phyloP scores from a whole-genome alignment of 1,284 basidiomycete genomes.

The Ceratobasidium sp. region DNA sequence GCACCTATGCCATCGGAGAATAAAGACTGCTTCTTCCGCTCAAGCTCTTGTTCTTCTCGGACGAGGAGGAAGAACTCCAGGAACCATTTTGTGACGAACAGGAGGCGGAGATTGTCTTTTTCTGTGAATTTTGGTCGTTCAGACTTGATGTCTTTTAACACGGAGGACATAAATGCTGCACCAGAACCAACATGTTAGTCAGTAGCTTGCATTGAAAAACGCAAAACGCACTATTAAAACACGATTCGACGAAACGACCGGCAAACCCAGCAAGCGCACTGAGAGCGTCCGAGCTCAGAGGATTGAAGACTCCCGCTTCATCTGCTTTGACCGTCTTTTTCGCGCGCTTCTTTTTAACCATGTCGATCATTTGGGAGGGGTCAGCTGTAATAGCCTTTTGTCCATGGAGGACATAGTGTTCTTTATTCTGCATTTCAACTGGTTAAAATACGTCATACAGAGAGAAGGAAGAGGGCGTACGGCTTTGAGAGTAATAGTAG shows the following conservation, averaged over 20 bases:
- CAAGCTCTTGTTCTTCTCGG: slow-evolving; percentile 46
- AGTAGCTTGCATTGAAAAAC: slow-evolving; percentile 9
- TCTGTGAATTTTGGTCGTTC: slow-evolving; percentile 90
- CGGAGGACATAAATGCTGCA: slow-evolving; percentile 80
- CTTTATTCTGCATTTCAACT: slow-evolving; percentile 51
- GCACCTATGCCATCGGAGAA: slow-evolving; percentile 57
- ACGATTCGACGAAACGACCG: slow-evolving; percentile 76
- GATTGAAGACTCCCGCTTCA: slow-evolving; percentile 75
- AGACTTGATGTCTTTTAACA: slow-evolving; percentile 92
- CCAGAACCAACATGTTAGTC: slow-evolving; percentile 6
- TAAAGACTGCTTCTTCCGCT: slow-evolving; percentile 38
- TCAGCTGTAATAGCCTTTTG: slow-evolving; percentile 83
- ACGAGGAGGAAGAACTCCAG: slow-evolving; percentile 84
- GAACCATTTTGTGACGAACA: slow-evolving; percentile 88
- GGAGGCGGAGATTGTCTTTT: slow-evolving; percentile 86
- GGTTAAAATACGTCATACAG: background rate
- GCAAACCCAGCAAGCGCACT: slow-evolving; percentile 73
- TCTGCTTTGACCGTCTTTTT: slow-evolving; percentile 69
- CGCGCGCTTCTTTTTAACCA: slow-evolving; percentile 73
- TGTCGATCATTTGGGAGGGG: slow-evolving; percentile 79
- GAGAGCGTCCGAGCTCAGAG: slow-evolving; percentile 77
- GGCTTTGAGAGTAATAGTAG: slow-evolving; percentile 81
- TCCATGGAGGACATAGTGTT: slow-evolving; percentile 74
- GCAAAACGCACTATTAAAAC: slow-evolving; percentile 81
- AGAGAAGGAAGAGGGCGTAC: slow-evolving; percentile 42